These are phyloP conservation scores for Rhinocladiella mackenziei DNA, from an alignment of 2,329 filamentous ascomycete genomes.

Conservation along the genomic window DNA sequence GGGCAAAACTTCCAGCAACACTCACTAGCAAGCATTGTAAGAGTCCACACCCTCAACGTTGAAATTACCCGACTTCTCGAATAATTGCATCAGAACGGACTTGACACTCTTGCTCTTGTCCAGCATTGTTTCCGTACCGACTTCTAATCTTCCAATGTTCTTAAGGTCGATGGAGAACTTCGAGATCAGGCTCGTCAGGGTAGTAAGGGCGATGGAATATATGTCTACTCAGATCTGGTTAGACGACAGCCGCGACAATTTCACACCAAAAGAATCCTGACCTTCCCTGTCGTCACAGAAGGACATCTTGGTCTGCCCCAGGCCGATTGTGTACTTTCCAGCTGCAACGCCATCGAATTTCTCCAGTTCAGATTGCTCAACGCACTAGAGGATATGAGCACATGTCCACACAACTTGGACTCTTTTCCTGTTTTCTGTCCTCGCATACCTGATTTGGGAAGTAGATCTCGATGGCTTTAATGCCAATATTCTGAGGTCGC, in stretches of 20 bases:
- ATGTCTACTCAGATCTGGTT: conserved; percentile 59
- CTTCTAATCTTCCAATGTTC: conserved; percentile 74
- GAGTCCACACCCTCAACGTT: conserved; percentile 81
- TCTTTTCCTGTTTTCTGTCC: neutral
- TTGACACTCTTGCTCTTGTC: conserved; percentile 92
- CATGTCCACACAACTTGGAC: neutral
- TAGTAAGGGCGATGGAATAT: conserved; percentile 79
- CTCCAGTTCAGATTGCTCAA: conserved; percentile 77
- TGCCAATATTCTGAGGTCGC: conserved; percentile 81
- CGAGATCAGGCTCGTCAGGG: conserved; percentile 69
- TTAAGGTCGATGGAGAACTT: conserved; percentile 80
- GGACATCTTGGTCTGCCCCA: conserved; percentile 87
- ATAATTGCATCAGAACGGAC: conserved; percentile 82
- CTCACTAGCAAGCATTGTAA: conserved; percentile 71
- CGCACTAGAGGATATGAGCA: conserved; percentile 56
- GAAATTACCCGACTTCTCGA: conserved; percentile 67
- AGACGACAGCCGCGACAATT: conserved; percentile 2
- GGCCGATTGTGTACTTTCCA: conserved; percentile 87
- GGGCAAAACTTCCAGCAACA: neutral
- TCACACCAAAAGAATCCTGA: conserved; percentile 39
- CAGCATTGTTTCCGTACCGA: conserved; percentile 78
- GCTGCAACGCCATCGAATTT: conserved; percentile 78
- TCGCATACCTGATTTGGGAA: conserved; percentile 73
- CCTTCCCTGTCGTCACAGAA: conserved; percentile 88
- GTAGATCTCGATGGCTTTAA: conserved; percentile 90